Percentiles rank a stretch among this genome's conserved stretches.
These are phyloP conservation scores for Betula pendula DNA, from an alignment of 306 rosid genomes.

Conservation along the genomic window DNA sequence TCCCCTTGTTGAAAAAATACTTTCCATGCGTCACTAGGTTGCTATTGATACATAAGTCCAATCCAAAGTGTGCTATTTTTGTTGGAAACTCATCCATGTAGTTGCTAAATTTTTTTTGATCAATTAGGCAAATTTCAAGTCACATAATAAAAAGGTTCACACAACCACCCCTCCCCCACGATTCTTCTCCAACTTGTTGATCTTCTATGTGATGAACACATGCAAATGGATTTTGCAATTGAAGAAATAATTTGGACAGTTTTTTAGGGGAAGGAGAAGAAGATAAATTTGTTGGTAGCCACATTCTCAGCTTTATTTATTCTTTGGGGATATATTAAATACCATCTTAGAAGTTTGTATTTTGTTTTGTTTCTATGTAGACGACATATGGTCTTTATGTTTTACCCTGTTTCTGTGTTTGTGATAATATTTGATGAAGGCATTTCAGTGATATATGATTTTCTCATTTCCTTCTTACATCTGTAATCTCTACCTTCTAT, in stretches of 20 bases:
- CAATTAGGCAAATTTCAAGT: background rate
- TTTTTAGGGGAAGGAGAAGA: background rate
- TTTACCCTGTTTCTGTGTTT: background rate
- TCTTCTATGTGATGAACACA: background rate
- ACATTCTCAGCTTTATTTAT: background rate
- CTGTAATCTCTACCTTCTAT: too few relatives aligned
- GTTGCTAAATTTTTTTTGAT: background rate
- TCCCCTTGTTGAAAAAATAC: background rate
- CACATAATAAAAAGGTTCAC: background rate
- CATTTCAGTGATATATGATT: background rate
- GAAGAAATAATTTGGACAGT: background rate
- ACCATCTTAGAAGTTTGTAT: background rate
- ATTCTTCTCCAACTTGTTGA: background rate
- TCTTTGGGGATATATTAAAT: background rate
- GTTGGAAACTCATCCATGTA: background rate
- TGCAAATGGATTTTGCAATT: background rate
- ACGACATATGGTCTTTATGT: background rate
- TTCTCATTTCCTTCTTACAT: background rate
- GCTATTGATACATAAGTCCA: background rate
- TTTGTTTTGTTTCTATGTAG: background rate
- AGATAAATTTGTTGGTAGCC: background rate
- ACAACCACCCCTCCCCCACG: background rate
- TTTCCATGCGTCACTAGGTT: background rate
- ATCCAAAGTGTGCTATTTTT: background rate
- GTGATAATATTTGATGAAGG: background rate